Conservation (phyloP, 1,284 basidiomycete species). For the Ganoderma meredithae region DNA sequence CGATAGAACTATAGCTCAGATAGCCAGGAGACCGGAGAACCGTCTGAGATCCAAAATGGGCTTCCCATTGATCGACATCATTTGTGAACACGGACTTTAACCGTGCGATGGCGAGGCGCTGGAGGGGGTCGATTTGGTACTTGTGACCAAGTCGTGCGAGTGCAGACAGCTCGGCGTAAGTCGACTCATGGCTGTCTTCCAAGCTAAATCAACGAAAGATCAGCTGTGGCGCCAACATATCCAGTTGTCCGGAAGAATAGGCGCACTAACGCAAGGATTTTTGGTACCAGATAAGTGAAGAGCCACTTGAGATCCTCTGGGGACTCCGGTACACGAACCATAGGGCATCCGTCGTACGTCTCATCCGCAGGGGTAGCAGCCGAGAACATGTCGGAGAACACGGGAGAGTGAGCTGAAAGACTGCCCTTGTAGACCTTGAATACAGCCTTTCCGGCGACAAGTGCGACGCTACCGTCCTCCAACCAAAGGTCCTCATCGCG, state of each 20-base stretch:
- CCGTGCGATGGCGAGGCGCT: not conserved
- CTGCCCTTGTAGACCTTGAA: slow-evolving; percentile 76
- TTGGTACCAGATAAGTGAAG: slow-evolving; percentile 3
- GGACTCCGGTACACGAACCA: slow-evolving; percentile 21
- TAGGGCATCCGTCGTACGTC: slow-evolving; percentile 15
- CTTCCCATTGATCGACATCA: not conserved
- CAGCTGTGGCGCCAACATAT: not conserved
- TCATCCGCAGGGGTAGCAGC: slow-evolving; percentile 9
- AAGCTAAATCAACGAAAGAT: not conserved
- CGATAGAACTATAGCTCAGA: not conserved
- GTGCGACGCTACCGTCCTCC: slow-evolving; percentile 70
- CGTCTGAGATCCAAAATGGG: not conserved
- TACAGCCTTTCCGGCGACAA: slow-evolving; percentile 57
- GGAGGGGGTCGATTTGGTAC: slow-evolving; percentile 8
- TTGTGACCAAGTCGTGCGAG: slow-evolving; percentile 19
- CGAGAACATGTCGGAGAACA: slow-evolving; percentile 25
- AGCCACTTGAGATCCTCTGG: slow-evolving; percentile 14
- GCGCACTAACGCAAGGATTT: not conserved
- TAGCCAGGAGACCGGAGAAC: not conserved
- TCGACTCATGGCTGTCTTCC: not conserved
- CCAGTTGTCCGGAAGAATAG: too few species aligned
- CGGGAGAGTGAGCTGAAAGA: slow-evolving; percentile 12
- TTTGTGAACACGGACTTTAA: not conserved
- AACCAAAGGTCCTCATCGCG: slow-evolving; percentile 69
- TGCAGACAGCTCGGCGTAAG: slow-evolving; percentile 1